Evolutionary conservation across 805 yeast genomes (phyloP).

Genomic region (Pichia thaimueangensis): DNA sequence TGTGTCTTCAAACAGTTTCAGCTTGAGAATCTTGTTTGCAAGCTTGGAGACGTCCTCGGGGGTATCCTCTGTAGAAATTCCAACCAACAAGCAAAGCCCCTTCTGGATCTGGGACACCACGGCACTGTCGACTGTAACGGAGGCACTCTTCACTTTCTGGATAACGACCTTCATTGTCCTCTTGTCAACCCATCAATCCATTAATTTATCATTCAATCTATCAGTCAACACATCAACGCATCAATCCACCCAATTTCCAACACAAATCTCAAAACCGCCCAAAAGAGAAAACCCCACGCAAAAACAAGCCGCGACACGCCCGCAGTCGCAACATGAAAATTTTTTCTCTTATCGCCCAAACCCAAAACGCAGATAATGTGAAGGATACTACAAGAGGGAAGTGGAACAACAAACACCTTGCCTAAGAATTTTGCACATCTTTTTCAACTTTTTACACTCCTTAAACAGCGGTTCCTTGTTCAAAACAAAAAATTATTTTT

Average conservation of each 20-base stretch:
- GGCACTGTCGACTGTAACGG: slow-evolving; percentile 73
- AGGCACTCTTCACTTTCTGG: slow-evolving; percentile 83
- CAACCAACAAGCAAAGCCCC: slow-evolving; percentile 79
- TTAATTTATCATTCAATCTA: too few species aligned
- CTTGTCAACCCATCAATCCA: too few species aligned
- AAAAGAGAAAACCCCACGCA: too few species aligned
- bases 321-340: slow-evolving; percentile 1
- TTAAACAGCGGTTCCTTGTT: too few species aligned
- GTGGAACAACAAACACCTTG: too few species aligned
- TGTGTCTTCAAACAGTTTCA: slow-evolving; percentile 67
- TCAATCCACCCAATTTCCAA: too few species aligned
- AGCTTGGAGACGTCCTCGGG: slow-evolving; percentile 63
- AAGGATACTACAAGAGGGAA: too few species aligned
- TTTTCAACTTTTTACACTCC: too few species aligned
- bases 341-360: slow-evolving; percentile 1
- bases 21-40: slow-evolving; percentile 56
- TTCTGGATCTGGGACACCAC: slow-evolving; percentile 67
- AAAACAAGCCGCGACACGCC: not conserved
- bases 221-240: too few species aligned
- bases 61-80: slow-evolving; percentile 75
- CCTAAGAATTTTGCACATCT: too few species aligned
- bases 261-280: too few species aligned
- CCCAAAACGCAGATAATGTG: not conserved
- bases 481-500: too few species aligned
- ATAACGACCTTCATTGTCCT: slow-evolving; percentile 74